These are phyloP conservation scores for Diplodia scrobiculata DNA, from an alignment of 2,329 filamentous ascomycete species.

Conservation along the genomic window DNA sequence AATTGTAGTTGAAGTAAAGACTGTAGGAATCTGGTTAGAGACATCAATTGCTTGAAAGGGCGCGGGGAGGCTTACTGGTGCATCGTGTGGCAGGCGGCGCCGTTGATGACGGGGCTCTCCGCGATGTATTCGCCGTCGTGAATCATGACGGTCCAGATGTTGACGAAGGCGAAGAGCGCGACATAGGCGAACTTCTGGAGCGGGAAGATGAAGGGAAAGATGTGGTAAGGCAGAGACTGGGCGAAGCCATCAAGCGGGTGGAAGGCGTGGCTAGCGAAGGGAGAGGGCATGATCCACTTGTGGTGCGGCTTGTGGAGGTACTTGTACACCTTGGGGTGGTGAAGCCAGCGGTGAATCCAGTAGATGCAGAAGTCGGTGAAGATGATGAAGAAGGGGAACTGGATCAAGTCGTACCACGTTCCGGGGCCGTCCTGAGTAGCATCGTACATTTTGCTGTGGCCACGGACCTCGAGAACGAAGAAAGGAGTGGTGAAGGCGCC, in stretches of 20 bases:
- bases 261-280: constrained; percentile 90
- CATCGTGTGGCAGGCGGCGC: constrained; percentile 89
- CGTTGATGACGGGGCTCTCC: constrained; percentile 89
- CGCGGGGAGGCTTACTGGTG: constrained; percentile 64
- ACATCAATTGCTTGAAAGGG: constrained; percentile 50
- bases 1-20: constrained; percentile 77
- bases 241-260: constrained; percentile 89
- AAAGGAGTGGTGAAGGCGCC: constrained; percentile 76
- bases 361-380: constrained; percentile 93
- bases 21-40: constrained; percentile 16
- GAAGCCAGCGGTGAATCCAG: constrained; percentile 84
- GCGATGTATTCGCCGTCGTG: constrained; percentile 93
- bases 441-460: constrained; percentile 86
- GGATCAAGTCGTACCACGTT: constrained; percentile 72
- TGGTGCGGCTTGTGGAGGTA: constrained; percentile 93
- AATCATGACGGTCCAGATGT: constrained; percentile 96
- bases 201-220: constrained; percentile 91
- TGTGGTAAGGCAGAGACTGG: constrained; percentile 87
- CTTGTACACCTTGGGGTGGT: constrained; percentile 82
- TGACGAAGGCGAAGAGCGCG: constrained; percentile 84
- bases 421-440: constrained; percentile 66
- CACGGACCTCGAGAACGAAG: constrained; percentile 80
- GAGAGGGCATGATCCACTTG: constrained; percentile 99
- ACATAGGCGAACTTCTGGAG: constrained; percentile 90
- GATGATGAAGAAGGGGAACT: constrained; percentile 83